Conservation (phyloP, 306 rosid species). For the Castanea mollissima region DNA sequence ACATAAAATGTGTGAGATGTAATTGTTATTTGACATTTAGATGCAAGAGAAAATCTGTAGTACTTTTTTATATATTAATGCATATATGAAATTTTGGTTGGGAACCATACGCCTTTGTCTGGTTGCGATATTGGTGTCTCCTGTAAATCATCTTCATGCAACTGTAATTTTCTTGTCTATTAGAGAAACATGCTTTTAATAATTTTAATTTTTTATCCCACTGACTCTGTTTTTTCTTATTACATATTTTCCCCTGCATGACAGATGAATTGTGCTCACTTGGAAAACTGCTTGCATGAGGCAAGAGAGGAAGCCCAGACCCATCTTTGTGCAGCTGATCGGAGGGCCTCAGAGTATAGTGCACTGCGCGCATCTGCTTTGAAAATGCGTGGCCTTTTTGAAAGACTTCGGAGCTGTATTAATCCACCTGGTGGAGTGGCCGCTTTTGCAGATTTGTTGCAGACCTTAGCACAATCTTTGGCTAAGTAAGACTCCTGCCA, state of each 20-base stretch:
- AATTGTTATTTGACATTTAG: not conserved
- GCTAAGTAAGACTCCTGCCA: constrained; percentile 63
- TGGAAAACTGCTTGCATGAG: constrained; percentile 95
- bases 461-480: constrained; percentile 71
- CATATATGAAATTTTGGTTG: not conserved
- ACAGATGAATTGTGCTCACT: constrained; percentile 98
- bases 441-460: constrained; percentile 70
- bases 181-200: not conserved
- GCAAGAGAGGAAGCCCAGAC: constrained; percentile 99
- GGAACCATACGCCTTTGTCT: not conserved
- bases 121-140: constrained; percentile 1
- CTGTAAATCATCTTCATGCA: not conserved
- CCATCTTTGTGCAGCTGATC: constrained; percentile 92
- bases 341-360: constrained; percentile 88
- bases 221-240: constrained; percentile 11
- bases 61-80: not conserved
- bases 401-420: constrained; percentile 74
- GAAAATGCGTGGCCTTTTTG: constrained; percentile 78
- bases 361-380: constrained; percentile 77
- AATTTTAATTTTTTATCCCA: constrained; percentile 1
- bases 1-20: not conserved
- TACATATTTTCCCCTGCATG: constrained; percentile 7
- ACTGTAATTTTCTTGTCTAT: not conserved
- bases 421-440: constrained; percentile 70
- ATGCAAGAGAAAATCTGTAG: not conserved